Conservation (phyloP, 371 early-diverging fungal genomes). For the Saksenaea vasiformis region DNA sequence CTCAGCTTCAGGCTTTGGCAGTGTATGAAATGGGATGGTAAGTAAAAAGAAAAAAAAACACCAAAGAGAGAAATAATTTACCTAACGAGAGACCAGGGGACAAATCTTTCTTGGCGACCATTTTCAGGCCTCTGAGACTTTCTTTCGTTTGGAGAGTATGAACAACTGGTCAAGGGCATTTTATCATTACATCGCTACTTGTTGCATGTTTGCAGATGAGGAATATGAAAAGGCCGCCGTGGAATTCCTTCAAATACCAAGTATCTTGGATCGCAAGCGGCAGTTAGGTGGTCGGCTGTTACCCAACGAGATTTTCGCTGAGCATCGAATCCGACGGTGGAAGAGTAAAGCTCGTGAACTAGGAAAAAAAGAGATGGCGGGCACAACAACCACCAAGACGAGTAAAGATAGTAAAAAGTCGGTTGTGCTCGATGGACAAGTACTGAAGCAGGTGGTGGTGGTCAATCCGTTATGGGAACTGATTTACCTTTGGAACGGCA, state of each 20-base stretch:
- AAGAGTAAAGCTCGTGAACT: constrained; percentile 19
- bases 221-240: constrained; percentile 50
- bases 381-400: background rate
- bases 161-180: constrained; percentile 56
- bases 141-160: constrained; percentile 50
- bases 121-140: constrained; percentile 51
- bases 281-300: constrained; percentile 35
- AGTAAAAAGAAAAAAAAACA: no score
- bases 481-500: constrained; percentile 52
- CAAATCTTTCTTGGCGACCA: constrained; percentile 55
- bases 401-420: background rate
- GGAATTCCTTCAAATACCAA: constrained; percentile 46
- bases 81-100: constrained; percentile 25
- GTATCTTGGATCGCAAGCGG: constrained; percentile 34
- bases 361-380: background rate
- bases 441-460: constrained; percentile 28
- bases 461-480: constrained; percentile 53
- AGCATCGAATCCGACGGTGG: constrained; percentile 47
- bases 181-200: constrained; percentile 55
- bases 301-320: constrained; percentile 51
- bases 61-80: background rate
- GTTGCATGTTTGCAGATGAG: constrained; percentile 55
- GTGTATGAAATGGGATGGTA: constrained; percentile 58
- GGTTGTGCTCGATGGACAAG: constrained; percentile 14
- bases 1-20: constrained; percentile 43